These are phyloP conservation scores for Achaetomiella virescens DNA, from an alignment of 495 filamentous ascomycete species.

Conservation along the genomic window DNA sequence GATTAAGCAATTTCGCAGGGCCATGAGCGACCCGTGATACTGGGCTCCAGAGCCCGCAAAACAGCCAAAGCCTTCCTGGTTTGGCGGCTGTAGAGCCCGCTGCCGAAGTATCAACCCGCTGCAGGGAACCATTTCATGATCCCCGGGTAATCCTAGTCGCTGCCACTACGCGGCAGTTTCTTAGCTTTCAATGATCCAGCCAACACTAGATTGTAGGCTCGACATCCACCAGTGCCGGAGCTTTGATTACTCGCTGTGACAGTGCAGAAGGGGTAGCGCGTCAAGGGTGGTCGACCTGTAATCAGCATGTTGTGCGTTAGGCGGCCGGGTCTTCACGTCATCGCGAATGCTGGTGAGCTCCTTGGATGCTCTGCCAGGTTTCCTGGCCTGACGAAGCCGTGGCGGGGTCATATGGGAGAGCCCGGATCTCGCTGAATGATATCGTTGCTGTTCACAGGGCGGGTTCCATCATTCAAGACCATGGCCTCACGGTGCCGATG, in stretches of 20 bases:
- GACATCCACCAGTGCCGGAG: not conserved
- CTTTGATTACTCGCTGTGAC: no score
- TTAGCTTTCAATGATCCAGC: not conserved
- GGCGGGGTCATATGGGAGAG: constrained; percentile 12
- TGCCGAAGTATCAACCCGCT: no score
- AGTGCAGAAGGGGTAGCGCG: no score
- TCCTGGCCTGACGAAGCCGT: not conserved
- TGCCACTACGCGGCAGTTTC: no score
- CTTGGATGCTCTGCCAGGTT: not conserved
- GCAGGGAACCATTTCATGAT: no score
- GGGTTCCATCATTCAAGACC: constrained; percentile 56
- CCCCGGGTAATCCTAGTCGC: no score
- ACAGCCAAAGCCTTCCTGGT: no score
- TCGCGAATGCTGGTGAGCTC: not conserved
- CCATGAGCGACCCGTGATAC: no score
- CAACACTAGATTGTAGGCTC: not conserved
- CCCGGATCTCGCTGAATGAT: constrained; percentile 47
- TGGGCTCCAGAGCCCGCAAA: no score
- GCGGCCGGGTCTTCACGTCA: not conserved
- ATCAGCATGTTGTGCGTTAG: not conserved
- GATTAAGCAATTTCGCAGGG: no score
- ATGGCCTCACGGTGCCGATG: constrained; percentile 56
- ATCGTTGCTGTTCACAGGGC: constrained; percentile 49
- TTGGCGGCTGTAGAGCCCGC: no score
- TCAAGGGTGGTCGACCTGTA: no score